Evolutionary conservation across 2,329 filamentous ascomycete species (phyloP).

Genomic region (Colletotrichum orchidophilum): DNA sequence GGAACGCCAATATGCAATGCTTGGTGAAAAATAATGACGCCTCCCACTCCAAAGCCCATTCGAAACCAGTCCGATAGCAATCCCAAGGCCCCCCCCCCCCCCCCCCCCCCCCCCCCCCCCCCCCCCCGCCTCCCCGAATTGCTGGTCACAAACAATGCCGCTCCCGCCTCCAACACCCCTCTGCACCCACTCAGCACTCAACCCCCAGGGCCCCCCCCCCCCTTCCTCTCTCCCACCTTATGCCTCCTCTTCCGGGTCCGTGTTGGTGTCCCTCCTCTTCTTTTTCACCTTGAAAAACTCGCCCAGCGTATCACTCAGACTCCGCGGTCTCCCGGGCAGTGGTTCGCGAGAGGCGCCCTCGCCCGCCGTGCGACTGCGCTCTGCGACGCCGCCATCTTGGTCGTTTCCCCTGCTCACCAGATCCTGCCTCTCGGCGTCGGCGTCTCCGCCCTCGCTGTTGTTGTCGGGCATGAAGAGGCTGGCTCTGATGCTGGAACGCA

Average conservation of each 20-base stretch:
- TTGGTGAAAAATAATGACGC: slow-evolving; percentile 7
- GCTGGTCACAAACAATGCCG: no score
- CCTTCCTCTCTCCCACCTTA: background rate
- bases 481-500: slow-evolving; percentile 60
- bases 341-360: slow-evolving; percentile 15
- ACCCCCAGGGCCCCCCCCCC: no score
- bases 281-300: slow-evolving; percentile 49
- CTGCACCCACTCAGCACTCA: no score
- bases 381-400: slow-evolving; percentile 2
- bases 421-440: slow-evolving; percentile 31
- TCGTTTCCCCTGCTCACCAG: background rate
- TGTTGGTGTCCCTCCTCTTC: slow-evolving; percentile 40
- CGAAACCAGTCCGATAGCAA: background rate
- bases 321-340: slow-evolving; percentile 46
- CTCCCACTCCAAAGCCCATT: background rate
- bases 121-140: no score
- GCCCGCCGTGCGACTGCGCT: slow-evolving; percentile 27
- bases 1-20: slow-evolving; percentile 34
- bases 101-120: no score
- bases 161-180: no score
- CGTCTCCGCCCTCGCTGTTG: slow-evolving; percentile 45
- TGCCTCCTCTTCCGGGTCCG: slow-evolving; percentile 33
- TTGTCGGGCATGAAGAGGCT: slow-evolving; percentile 64
- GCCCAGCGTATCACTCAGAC: slow-evolving; percentile 53
- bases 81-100: no score